Evolutionary conservation across 1,284 basidiomycete genomes (phyloP), one percentile per base, ranked within the genome.

Genomic region (Cerioporus squamosus): DNA sequence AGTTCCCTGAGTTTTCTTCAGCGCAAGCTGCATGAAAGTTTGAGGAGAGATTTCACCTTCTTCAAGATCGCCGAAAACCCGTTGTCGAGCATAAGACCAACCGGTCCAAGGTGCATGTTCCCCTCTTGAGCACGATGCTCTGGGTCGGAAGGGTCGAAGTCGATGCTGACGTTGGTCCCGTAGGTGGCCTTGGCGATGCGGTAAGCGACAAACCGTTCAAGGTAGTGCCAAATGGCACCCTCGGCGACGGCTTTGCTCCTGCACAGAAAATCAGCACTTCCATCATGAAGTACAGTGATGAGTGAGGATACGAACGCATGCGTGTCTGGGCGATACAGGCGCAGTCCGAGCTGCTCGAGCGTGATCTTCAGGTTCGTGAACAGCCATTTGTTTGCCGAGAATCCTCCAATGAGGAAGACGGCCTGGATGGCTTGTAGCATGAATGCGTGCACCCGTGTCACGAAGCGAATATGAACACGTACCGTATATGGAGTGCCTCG

Each of bases 291-390:
- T 17, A 42, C 22, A 12, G 22, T 3, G n/a, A 9, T 17, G 23
- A 18, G 38, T 17, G 6, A 36, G 9, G 9, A 43, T 10, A 62
- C 78, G 51, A 53, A 81, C 81, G 76, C 74, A 56, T 79, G 74
- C 38, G 68, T 75, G 45, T 81, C 79, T 20, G 80, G 81, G 6
- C 80, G 73, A 58, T 71, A 71, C 36, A 83, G 68, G 1, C 59
- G 60, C 46, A 81, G 50, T 2, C 68, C 68, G 68, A 75, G 9
- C 50, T 70, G 55, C 12, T 53, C 58, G 15, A 78, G 61, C 12
- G 67, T 57, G 0, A 51, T 59, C 49, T 72, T 64, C 14, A 77
- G 50, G 40, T 45, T 65, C 3, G 53, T 58, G 44, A 72, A 77
- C 12, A 77, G 64, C 70, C 71, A 78, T 24, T 73, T 68, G 22